phyloP scores from a whole-genome alignment of 1,284 basidiomycete genomes.

The Pyrrhoderma lamaoense region DNA sequence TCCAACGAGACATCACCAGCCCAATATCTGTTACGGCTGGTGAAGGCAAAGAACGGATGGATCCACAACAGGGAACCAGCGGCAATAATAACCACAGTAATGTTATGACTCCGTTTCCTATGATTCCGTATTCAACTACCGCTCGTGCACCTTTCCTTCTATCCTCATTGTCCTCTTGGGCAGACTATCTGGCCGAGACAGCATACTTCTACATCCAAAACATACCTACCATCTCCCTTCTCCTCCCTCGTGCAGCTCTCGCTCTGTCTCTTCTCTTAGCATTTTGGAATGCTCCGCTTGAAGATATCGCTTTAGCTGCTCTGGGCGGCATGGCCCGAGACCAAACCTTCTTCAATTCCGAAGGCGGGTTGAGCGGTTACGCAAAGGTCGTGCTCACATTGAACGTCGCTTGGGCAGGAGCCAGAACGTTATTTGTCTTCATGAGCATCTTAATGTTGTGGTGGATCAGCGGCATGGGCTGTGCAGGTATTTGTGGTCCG shows the following conservation, averaged over 20 bases:
- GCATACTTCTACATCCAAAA: conserved; percentile 77
- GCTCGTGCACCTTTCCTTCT: too few relatives aligned
- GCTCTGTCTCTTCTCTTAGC: conserved; percentile 60
- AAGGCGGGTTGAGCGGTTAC: conserved; percentile 65
- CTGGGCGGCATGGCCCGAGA: conserved; percentile 47
- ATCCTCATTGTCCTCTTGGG: conserved; percentile 21
- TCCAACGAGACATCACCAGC: neutral
- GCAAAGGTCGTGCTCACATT: conserved; percentile 66
- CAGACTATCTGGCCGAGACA: conserved; percentile 68
- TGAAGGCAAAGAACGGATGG: conserved; percentile 6
- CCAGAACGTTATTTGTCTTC: conserved; percentile 58
- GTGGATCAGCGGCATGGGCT: conserved; percentile 64
- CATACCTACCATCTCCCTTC: conserved; percentile 62
- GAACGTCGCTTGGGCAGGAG: conserved; percentile 70
- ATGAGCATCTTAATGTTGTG: conserved; percentile 66
- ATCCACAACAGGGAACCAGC: conserved; percentile 3
- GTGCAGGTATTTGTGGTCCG: conserved; percentile 75
- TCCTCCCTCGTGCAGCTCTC: conserved; percentile 75
- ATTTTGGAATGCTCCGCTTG: conserved; percentile 47
- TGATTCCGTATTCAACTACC: too few relatives aligned
- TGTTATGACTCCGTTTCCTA: too few relatives aligned
- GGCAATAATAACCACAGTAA: neutral
- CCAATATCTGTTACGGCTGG: neutral
- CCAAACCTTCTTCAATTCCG: conserved; percentile 59
- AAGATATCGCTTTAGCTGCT: conserved; percentile 40